Conservation (phyloP, 2,329 filamentous ascomycete species). For the Fusarium sp. region DNA sequence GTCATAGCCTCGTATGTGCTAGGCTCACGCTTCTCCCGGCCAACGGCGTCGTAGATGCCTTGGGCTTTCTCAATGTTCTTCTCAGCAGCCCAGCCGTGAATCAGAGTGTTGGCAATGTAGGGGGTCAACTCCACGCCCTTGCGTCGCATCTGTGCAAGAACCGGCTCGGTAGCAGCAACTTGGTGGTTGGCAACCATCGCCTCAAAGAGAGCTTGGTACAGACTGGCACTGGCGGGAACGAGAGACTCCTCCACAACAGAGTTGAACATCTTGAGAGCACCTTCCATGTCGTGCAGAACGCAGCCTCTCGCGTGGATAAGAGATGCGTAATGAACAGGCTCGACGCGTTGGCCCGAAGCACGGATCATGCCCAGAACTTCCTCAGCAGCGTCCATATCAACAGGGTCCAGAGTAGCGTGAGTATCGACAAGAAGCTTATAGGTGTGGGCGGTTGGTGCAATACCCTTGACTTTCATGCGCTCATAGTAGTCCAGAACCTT, state of each 20-base stretch:
- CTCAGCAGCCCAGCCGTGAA: constrained; percentile 93
- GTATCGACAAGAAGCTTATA: constrained; percentile 98
- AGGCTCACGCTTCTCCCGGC: constrained; percentile 83
- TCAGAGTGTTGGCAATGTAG: constrained; percentile 98
- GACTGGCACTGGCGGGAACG: constrained; percentile 79
- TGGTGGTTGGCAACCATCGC: constrained; percentile 94
- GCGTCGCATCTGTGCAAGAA: constrained; percentile 78
- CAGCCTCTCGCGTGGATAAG: constrained; percentile 96
- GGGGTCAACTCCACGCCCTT: constrained; percentile 86
- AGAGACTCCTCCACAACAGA: constrained; percentile 73
- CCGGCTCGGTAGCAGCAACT: constrained; percentile 76
- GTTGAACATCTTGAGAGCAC: constrained; percentile 84
- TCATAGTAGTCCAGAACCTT: constrained; percentile 97
- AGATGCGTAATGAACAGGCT: constrained; percentile 94
- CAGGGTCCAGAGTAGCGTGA: constrained; percentile 90
- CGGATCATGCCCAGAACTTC: constrained; percentile 82
- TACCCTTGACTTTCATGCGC: constrained; percentile 87
- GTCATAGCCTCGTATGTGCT: constrained; percentile 99
- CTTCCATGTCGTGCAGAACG: constrained; percentile 88
- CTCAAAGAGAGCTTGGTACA: constrained; percentile 98
- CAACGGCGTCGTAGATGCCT: constrained; percentile 81
- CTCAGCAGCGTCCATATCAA: constrained; percentile 88
- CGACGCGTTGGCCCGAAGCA: constrained; percentile 75
- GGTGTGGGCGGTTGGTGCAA: constrained; percentile 92
- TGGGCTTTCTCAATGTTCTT: constrained; percentile 82